Base-by-base conservation (phyloP, 1,139 yeast species). In the Lodderomyces pseudojiufengensis region DNA sequence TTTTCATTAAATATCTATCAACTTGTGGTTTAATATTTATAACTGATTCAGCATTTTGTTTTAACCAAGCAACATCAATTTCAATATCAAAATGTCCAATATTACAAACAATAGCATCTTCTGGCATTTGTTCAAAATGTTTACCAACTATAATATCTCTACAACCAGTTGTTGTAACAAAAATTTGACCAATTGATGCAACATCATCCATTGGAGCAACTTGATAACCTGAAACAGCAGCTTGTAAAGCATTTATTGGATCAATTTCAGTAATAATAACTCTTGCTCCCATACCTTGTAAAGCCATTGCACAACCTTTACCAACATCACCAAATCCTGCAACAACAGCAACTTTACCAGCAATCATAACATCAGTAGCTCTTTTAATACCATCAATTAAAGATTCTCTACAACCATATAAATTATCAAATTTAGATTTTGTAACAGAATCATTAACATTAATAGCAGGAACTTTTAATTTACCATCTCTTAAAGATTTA, bases 301-400 rank as follows among this genome's bases (percentile, higher is more conserved):
- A 82, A 54, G 99, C 97, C 86, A 90, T 84, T 64, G 97, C 97
- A 78, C 98, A 92, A 70, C 99, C 99, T 78, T 92, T 92, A 77
- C 99, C 99, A 61, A 92, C 99, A 67, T 92, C 99, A 81, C 99
- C 99, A 78, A 82, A 92, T 71, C 99, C 99, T 48, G 97, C 97
- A 59, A 92, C 98, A 55, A 92, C 94, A 49, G 97, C 95, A 61
- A 88, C 94, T 78, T 92, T 92, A 77, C 99, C 99, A 52, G 97
- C 98, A 64, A 92, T 84, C 98, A 92, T 94, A 57, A 92, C 98
- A 63, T 92, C 99, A 61, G 99, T 92, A 68, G 98, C 99, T 77
- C 99, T 88, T 83, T 92, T 94, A 70, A 92, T 92, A 77, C 98
- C 98, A 70, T 92, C 98, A 55, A 92, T 77, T 59, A 92, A 82